These are phyloP conservation scores for Penicillium arizonense DNA, from an alignment of 495 filamentous ascomycete genomes.

Conservation along the genomic window DNA sequence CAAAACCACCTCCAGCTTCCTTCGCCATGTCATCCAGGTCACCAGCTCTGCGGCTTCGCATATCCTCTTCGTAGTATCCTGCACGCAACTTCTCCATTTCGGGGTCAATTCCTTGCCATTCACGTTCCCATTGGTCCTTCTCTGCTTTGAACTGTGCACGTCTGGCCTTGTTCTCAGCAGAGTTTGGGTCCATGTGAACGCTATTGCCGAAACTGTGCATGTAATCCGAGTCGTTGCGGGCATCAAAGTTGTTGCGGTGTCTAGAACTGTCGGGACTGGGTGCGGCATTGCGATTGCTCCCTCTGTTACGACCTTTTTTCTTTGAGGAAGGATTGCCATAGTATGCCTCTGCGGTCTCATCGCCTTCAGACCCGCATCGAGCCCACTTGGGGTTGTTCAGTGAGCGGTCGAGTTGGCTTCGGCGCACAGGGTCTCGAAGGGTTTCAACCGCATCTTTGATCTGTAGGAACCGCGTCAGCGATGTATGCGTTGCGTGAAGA, in stretches of 20 bases:
- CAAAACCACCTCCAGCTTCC: not conserved
- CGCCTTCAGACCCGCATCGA: no score
- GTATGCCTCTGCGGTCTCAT: no score
- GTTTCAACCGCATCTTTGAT: constrained; percentile 38
- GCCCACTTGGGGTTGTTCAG: not conserved
- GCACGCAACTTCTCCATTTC: constrained; percentile 12
- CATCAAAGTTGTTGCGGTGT: not conserved
- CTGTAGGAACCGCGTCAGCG: constrained; percentile 16
- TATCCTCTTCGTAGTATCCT: constrained; percentile 2
- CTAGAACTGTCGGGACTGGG: no score
- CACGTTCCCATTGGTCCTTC: constrained; percentile 12
- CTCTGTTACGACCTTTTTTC: not conserved
- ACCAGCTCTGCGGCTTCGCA: constrained; percentile 10
- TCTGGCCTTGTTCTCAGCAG: constrained; percentile 23
- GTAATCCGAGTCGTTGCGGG: constrained; percentile 10
- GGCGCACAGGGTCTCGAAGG: constrained; percentile 32
- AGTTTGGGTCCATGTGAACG: constrained; percentile 33
- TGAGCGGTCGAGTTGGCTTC: constrained; percentile 24
- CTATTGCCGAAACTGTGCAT: constrained; percentile 31
- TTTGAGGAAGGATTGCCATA: no score
- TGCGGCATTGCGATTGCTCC: not conserved
- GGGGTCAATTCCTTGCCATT: constrained; percentile 6
- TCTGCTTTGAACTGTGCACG: constrained; percentile 12
- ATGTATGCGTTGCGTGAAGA: not conserved
- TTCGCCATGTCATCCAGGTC: constrained; percentile 5